A percentile compares a stretch with the other conserved stretches of the same genome.
phyloP scores from a whole-genome alignment of 139 green algal genomes.

The Chlorella ohadii region DNA sequence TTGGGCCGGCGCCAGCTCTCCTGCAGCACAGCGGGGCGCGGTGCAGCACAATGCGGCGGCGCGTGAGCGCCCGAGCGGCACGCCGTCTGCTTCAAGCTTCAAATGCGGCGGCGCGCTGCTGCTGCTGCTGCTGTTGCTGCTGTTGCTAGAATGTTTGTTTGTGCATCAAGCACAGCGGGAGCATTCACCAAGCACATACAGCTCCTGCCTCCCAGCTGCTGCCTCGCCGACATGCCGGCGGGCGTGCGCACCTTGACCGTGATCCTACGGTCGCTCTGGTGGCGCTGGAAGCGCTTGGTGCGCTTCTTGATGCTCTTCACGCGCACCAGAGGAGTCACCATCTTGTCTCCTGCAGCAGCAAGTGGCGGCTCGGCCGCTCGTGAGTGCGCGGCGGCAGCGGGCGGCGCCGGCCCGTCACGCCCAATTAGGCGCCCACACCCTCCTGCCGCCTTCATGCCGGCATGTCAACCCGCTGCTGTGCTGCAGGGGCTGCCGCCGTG shows the following conservation, averaged over 20 bases:
- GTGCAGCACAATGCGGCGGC: background rate
- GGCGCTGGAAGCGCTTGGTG: constrained; percentile 85
- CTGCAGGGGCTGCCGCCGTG: no score
- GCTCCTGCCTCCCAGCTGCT: no score
- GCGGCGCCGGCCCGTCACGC: background rate
- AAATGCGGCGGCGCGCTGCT: background rate
- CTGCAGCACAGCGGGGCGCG: constrained; percentile 46
- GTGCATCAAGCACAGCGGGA: no score
- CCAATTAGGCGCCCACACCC: no score
- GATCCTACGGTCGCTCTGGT: constrained; percentile 91
- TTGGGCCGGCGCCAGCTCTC: constrained; percentile 93
- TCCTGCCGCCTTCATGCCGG: no score
- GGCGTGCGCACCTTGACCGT: constrained; percentile 69
- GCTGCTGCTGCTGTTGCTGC: background rate
- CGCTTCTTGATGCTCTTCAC: constrained; percentile 91
- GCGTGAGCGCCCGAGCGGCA: background rate
- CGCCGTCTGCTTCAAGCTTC: no score
- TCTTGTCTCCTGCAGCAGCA: constrained; percentile 55
- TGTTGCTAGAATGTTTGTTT: no score
- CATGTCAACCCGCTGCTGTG: no score
- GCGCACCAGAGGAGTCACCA: constrained; percentile 90
- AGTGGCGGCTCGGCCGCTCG: background rate
- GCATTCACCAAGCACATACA: no score
- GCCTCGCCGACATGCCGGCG: no score
- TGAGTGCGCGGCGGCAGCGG: background rate